phyloP scores from a whole-genome alignment of 306 rosid genomes.

The Fragaria vesca region DNA sequence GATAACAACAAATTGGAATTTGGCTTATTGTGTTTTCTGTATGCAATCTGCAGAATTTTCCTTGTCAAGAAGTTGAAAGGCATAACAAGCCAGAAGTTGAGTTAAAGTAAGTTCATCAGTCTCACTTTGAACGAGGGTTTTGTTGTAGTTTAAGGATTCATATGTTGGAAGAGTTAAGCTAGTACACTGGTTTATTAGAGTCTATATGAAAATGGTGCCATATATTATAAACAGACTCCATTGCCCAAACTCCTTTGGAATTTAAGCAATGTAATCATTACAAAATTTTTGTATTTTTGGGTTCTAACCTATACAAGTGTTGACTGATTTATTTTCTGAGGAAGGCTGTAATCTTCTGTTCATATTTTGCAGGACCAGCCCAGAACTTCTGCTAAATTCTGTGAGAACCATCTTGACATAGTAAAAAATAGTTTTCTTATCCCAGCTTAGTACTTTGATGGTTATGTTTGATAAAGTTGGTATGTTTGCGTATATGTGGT shows the following conservation, averaged over 20 bases:
- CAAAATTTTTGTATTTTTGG: no score
- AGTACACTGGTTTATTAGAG: no score
- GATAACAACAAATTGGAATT: not conserved
- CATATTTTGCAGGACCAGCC: slow-evolving; percentile 74
- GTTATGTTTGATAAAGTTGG: not conserved
- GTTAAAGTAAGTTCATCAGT: slow-evolving; percentile 55
- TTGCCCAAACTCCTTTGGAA: no score
- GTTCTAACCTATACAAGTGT: not conserved
- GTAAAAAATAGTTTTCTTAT: not conserved
- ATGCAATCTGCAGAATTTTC: slow-evolving; percentile 64
- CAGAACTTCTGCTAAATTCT: slow-evolving; percentile 85
- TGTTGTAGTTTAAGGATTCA: no score
- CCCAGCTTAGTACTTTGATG: not conserved
- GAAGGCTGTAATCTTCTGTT: slow-evolving; percentile 10
- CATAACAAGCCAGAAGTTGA: slow-evolving; percentile 99
- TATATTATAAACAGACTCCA: no score
- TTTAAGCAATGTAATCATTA: no score
- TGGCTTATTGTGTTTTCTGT: not conserved
- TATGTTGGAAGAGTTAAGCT: no score
- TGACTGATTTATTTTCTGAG: not conserved
- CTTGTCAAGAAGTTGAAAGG: slow-evolving; percentile 98
- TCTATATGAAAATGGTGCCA: no score
- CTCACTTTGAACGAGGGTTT: no score
- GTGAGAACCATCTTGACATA: slow-evolving; percentile 47
- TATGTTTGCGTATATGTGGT: not conserved